A percentile compares a stretch with the other conserved stretches of the same genome.
phyloP scores from a whole-genome alignment of 169 alveolate species.

The Cytauxzoon felis region DNA sequence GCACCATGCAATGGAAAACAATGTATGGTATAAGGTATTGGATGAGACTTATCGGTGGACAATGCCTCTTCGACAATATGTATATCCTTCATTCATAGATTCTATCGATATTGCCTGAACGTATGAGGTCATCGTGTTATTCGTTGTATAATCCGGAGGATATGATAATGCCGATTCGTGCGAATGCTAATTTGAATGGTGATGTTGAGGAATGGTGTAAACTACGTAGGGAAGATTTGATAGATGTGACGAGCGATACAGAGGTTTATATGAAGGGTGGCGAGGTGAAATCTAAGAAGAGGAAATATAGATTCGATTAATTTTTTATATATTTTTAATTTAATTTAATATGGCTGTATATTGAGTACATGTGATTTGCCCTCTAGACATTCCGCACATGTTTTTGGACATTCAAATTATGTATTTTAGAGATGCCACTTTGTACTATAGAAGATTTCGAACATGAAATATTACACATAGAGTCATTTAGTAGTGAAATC shows the following conservation, averaged over 20 bases:
- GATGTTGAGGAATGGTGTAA: constrained; percentile 64
- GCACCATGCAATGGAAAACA: too few relatives aligned
- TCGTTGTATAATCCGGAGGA: constrained; percentile 18
- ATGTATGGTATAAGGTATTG: too few relatives aligned
- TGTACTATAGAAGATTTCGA: constrained; percentile 58
- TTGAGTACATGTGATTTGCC: too few relatives aligned
- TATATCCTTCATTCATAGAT: neutral
- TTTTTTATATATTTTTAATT: too few relatives aligned
- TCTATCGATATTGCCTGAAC: constrained; percentile 21
- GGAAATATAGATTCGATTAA: neutral
- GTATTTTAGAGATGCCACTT: constrained; percentile 45
- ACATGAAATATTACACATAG: constrained; percentile 21
- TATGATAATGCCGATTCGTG: constrained; percentile 27
- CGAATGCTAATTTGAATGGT: constrained; percentile 53
- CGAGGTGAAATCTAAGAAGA: neutral
- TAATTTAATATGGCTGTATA: too few relatives aligned
- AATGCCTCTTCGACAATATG: too few relatives aligned
- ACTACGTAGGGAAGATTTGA: constrained; percentile 49
- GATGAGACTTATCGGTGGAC: neutral
- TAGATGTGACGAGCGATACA: constrained; percentile 64
- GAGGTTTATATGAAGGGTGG: constrained; percentile 55
- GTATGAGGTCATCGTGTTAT: constrained; percentile 15
- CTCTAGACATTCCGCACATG: too few relatives aligned
- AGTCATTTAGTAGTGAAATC: neutral
- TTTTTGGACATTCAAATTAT: neutral